Evolutionary conservation across 2,329 filamentous ascomycete species (phyloP).

Genomic region (Claviceps capensis): DNA sequence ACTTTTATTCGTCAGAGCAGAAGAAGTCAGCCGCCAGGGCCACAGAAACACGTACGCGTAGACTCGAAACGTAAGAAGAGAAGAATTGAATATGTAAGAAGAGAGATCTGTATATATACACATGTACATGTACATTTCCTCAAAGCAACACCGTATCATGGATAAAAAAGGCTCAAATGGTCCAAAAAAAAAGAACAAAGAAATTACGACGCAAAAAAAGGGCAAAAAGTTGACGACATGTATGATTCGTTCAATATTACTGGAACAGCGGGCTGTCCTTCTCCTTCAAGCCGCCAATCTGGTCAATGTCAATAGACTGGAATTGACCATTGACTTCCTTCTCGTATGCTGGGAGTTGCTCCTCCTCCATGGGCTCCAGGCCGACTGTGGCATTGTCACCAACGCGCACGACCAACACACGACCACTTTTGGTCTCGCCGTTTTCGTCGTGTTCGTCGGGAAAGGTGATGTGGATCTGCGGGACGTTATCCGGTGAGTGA

Average conservation of each 20-base stretch:
- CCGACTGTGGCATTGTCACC: slow-evolving; percentile 77
- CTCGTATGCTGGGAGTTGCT: slow-evolving; percentile 77
- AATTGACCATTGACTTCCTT: slow-evolving; percentile 68
- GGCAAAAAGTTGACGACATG: slow-evolving; percentile 1
- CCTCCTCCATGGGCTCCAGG: slow-evolving; percentile 72
- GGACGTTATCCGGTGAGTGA: slow-evolving; percentile 67
- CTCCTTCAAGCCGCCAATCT: slow-evolving; percentile 88
- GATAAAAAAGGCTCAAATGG: slow-evolving; percentile 3
- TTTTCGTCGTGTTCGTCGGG: slow-evolving; percentile 84
- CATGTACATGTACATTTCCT: too few relatives aligned
- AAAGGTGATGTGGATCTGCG: slow-evolving; percentile 96
- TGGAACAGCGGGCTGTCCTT: slow-evolving; percentile 44
- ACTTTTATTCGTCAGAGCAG: too few relatives aligned
- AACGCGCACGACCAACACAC: slow-evolving; percentile 82
- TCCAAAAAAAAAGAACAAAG: slow-evolving; percentile 4
- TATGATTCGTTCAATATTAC: slow-evolving; percentile 11
- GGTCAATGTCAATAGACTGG: slow-evolving; percentile 86
- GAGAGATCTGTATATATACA: too few relatives aligned
- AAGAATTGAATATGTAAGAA: too few relatives aligned
- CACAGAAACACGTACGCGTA: too few relatives aligned
- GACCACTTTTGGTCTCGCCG: slow-evolving; percentile 69
- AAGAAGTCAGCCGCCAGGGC: too few relatives aligned
- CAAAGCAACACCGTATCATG: too few relatives aligned
- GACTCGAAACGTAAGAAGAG: too few relatives aligned
- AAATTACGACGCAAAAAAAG: slow-evolving; percentile 4